These are phyloP conservation scores for Stipa capillata DNA, from an alignment of 176 grass and related monocot species.

Conservation along the genomic window DNA sequence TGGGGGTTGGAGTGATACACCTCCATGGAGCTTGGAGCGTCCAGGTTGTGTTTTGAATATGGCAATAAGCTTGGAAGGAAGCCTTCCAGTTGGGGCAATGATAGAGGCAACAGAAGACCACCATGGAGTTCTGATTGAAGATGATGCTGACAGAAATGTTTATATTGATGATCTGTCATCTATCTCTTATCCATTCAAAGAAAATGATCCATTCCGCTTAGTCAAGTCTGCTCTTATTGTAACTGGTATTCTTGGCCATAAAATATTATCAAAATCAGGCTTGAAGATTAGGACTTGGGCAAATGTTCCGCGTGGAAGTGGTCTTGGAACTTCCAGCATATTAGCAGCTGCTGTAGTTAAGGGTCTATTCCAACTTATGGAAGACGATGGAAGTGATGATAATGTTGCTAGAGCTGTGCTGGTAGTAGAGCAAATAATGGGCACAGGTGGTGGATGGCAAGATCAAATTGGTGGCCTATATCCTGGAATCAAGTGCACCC, in stretches of 20 bases:
- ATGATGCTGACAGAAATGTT: slow-evolving; percentile 53
- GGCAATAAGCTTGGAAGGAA: slow-evolving; percentile 76
- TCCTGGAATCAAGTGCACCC: slow-evolving; percentile 80
- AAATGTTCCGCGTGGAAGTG: slow-evolving; percentile 83
- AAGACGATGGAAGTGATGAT: slow-evolving; percentile 50
- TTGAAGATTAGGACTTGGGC: slow-evolving; percentile 71
- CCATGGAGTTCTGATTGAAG: slow-evolving; percentile 50
- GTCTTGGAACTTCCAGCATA: slow-evolving; percentile 93
- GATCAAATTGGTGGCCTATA: slow-evolving; percentile 92
- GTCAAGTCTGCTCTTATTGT: slow-evolving; percentile 85
- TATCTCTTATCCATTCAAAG: slow-evolving; percentile 55
- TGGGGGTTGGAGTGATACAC: slow-evolving; percentile 98
- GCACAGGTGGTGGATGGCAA: slow-evolving; percentile 93
- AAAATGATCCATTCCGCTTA: slow-evolving; percentile 64
- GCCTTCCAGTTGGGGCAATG: slow-evolving; percentile 54
- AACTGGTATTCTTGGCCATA: slow-evolving; percentile 39
- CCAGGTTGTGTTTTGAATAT: slow-evolving; percentile 97
- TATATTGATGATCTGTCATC: slow-evolving; percentile 42
- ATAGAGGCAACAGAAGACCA: slow-evolving; percentile 52
- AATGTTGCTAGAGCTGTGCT: slow-evolving; percentile 77
- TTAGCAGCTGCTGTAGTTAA: slow-evolving; percentile 76
- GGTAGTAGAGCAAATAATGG: slow-evolving; percentile 88
- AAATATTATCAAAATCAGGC: slow-evolving; percentile 43
- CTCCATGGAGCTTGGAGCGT: slow-evolving; percentile 94
- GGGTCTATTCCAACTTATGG: slow-evolving; percentile 71